A percentile compares a stretch with the other conserved stretches of the same genome.
These are phyloP conservation scores for Bondarzewia mesenterica DNA, from an alignment of 1,284 basidiomycete species.

Conservation along the genomic window DNA sequence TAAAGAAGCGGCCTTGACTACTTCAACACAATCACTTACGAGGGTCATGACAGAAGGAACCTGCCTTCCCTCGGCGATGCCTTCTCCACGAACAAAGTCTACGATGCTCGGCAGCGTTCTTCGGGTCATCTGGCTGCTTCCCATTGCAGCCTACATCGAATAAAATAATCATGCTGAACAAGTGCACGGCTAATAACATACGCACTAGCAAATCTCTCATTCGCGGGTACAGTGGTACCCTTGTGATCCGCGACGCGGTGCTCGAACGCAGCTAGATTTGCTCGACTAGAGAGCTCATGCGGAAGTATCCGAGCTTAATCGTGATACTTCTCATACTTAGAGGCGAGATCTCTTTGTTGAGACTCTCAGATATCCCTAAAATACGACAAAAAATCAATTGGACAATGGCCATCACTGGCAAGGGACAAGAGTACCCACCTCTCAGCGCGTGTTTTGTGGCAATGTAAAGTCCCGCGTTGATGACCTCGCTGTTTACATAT, in stretches of 20 bases:
- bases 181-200: background rate
- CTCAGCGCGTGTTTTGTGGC: slow-evolving; percentile 30
- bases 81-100: slow-evolving; percentile 24
- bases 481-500: background rate
- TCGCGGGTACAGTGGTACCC: slow-evolving; percentile 18
- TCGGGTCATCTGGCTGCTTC: slow-evolving; percentile 26
- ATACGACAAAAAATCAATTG: background rate
- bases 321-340: slow-evolving; percentile 34
- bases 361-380: slow-evolving; percentile 26
- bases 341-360: slow-evolving; percentile 32
- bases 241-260: slow-evolving; percentile 32
- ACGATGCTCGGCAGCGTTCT: slow-evolving; percentile 21
- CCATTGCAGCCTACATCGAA: no score
- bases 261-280: slow-evolving; percentile 24
- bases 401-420: background rate
- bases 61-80: slow-evolving; percentile 16
- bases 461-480: slow-evolving; percentile 20
- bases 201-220: slow-evolving; percentile 14
- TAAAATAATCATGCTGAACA: no score
- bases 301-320: slow-evolving; percentile 37
- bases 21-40: slow-evolving; percentile 19
- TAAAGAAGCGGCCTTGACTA: slow-evolving; percentile 13
- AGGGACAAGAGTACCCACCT: slow-evolving; percentile 26
- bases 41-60: slow-evolving; percentile 18
- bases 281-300: slow-evolving; percentile 28